A percentile compares a stretch with the other conserved stretches of the same genome.
These are phyloP conservation scores for Aspergillus kassunensis DNA, from an alignment of 495 filamentous ascomycete species.

Conservation along the genomic window DNA sequence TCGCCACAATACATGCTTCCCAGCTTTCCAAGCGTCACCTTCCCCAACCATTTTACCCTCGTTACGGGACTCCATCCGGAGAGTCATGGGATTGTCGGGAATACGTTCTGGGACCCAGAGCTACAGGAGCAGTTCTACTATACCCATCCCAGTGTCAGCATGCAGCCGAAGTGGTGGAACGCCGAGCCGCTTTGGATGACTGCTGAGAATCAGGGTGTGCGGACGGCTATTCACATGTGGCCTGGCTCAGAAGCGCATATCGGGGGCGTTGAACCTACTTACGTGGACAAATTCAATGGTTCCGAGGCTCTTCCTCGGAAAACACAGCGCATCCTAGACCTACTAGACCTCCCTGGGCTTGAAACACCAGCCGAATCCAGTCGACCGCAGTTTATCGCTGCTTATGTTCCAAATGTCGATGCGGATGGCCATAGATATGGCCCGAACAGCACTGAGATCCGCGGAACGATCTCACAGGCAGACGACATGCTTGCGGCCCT, in stretches of 20 bases:
- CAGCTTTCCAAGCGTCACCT: conserved; percentile 93
- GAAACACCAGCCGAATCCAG: conserved; percentile 34
- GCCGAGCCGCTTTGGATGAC: conserved; percentile 93
- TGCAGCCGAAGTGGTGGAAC: conserved; percentile 87
- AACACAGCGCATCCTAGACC: conserved; percentile 68
- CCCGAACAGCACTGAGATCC: conserved; percentile 90
- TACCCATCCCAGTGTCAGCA: conserved; percentile 64
- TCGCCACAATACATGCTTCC: conserved; percentile 89
- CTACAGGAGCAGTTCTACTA: conserved; percentile 80
- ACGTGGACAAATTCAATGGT: conserved; percentile 79
- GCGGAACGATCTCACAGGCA: conserved; percentile 64
- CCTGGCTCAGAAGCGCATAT: conserved; percentile 84
- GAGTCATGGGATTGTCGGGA: conserved; percentile 88
- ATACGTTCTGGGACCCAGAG: conserved; percentile 85
- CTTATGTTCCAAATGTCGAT: conserved; percentile 92
- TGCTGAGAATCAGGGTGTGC: conserved; percentile 72
- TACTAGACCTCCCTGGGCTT: conserved; percentile 75
- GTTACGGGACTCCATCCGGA: conserved; percentile 92
- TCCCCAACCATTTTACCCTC: conserved; percentile 96
- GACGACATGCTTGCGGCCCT: conserved; percentile 75
- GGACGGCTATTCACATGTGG: conserved; percentile 95
- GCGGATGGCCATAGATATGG: conserved; percentile 80
- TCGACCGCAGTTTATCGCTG: conserved; percentile 85
- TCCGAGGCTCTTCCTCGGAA: conserved; percentile 70
- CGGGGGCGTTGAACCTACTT: conserved; percentile 61